A percentile compares a stretch with the other conserved stretches of the same genome.
Conservation (phyloP, 2,329 filamentous ascomycete genomes). For the Aspergillus cejpii region DNA sequence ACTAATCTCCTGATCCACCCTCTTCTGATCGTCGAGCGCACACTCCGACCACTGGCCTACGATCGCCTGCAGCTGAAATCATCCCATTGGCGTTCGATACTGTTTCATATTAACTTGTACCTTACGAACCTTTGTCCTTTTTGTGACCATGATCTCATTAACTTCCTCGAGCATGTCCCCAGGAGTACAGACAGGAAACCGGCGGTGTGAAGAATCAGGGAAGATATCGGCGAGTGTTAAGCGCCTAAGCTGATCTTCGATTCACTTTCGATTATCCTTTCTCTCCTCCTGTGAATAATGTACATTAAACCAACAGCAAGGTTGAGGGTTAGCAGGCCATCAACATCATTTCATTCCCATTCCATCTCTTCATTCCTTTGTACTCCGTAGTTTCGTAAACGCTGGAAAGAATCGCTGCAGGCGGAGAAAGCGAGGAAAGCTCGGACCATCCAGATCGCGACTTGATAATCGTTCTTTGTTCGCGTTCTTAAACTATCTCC, state of each 20-base stretch:
- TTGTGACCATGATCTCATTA: not conserved
- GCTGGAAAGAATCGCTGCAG: not conserved
- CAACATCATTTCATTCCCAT: not conserved
- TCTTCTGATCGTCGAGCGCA: not conserved
- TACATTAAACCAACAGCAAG: slow-evolving; percentile 13
- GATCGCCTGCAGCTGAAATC: not conserved
- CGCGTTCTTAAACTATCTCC: slow-evolving; percentile 12
- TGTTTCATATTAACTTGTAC: not conserved
- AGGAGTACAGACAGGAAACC: not conserved
- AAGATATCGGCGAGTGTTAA: not conserved
- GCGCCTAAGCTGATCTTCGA: not conserved
- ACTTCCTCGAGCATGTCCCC: not conserved
- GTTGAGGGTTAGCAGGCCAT: not conserved
- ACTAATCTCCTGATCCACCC: not conserved
- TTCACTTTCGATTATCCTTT: not conserved
- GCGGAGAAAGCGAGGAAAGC: slow-evolving; percentile 22
- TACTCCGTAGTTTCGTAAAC: not conserved
- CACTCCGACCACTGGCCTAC: not conserved
- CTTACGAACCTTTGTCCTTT: not conserved
- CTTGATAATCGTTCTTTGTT: slow-evolving; percentile 23
- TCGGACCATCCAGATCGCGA: slow-evolving; percentile 38
- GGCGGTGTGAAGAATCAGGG: not conserved
- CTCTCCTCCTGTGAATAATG: slow-evolving; percentile 8
- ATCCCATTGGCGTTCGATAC: not conserved
- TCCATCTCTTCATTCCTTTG: not conserved